These are phyloP conservation scores for Lactarius indigo DNA, from an alignment of 768 basidiomycete species.

Conservation along the genomic window DNA sequence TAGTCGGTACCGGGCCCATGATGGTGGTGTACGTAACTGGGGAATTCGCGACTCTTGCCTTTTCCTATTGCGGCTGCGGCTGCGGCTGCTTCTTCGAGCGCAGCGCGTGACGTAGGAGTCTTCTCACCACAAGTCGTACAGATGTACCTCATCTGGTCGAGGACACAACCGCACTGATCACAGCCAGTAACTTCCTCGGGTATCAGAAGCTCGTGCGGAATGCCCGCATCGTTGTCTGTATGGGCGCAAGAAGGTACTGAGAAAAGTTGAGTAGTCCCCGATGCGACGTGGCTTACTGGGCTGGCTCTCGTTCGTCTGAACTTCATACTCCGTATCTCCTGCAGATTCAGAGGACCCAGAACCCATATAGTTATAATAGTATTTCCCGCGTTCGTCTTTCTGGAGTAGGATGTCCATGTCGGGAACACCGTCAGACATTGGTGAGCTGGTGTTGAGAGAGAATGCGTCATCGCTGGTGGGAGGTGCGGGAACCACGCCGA, in stretches of 20 bases:
- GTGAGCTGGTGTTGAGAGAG: slow-evolving; percentile 23
- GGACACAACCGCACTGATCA: slow-evolving; percentile 68
- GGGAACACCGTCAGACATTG: slow-evolving; percentile 11
- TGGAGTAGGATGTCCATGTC: slow-evolving; percentile 11
- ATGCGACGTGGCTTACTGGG: slow-evolving; percentile 4
- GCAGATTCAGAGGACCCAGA: slow-evolving; percentile 17
- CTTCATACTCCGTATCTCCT: slow-evolving; percentile 17
- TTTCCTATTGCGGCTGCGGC: slow-evolving; percentile 45
- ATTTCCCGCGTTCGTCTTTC: slow-evolving; percentile 16
- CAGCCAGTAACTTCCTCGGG: slow-evolving; percentile 71
- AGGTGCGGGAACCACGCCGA: slow-evolving; percentile 7
- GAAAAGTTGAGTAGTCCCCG: neutral
- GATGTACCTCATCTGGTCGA: slow-evolving; percentile 86
- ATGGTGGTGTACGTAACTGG: slow-evolving; percentile 22
- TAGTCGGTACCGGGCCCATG: slow-evolving; percentile 1
- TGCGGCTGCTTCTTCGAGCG: slow-evolving; percentile 27
- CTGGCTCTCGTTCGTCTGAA: neutral
- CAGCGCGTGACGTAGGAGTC: slow-evolving; percentile 35
- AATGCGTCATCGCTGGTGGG: slow-evolving; percentile 21
- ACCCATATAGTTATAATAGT: slow-evolving; percentile 9
- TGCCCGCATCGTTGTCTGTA: slow-evolving; percentile 25
- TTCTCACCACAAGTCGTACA: slow-evolving; percentile 87
- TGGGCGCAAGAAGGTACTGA: neutral
- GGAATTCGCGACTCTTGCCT: slow-evolving; percentile 35
- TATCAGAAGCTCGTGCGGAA: slow-evolving; percentile 48